These are phyloP conservation scores for Phaeomoniella chlamydospora DNA, from an alignment of 2,329 filamentous ascomycete species.

Conservation along the genomic window DNA sequence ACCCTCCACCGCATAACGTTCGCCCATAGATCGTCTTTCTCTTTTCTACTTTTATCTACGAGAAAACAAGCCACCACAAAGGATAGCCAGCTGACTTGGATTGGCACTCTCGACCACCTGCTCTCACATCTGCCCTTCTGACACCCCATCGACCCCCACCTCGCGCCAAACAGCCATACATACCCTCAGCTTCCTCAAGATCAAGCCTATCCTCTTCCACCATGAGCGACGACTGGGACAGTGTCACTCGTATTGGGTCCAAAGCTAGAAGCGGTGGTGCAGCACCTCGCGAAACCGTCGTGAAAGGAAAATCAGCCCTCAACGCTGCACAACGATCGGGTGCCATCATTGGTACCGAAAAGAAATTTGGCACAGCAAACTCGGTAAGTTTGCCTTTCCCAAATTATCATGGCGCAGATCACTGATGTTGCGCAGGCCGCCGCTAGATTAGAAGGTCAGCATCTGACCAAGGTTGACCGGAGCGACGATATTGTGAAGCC, in stretches of 20 bases:
- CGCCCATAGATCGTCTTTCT: too few species aligned
- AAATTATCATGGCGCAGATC: background rate
- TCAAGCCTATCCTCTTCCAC: background rate
- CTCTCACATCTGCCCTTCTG: too few species aligned
- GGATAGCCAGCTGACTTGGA: too few species aligned
- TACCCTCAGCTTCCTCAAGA: too few species aligned
- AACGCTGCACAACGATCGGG: slow-evolving; percentile 83
- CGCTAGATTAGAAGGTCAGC: slow-evolving; percentile 61
- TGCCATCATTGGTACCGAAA: slow-evolving; percentile 67
- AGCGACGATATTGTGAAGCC: slow-evolving; percentile 96
- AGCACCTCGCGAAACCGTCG: slow-evolving; percentile 65
- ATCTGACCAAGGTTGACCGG: slow-evolving; percentile 93
- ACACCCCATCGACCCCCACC: too few species aligned
- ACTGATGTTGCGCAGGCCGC: slow-evolving; percentile 19
- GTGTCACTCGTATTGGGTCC: slow-evolving; percentile 84
- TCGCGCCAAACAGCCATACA: too few species aligned
- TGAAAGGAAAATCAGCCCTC: slow-evolving; percentile 68
- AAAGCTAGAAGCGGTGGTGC: slow-evolving; percentile 54
- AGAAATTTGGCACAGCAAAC: slow-evolving; percentile 75
- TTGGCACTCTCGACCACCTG: too few species aligned
- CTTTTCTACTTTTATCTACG: too few species aligned
- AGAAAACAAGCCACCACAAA: too few species aligned
- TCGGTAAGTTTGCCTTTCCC: slow-evolving; percentile 41
- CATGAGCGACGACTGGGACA: slow-evolving; percentile 56
- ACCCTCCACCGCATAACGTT: too few species aligned